These are phyloP conservation scores for Rachicladosporium sp. DNA, from an alignment of 2,329 filamentous ascomycete species.

Conservation along the genomic window DNA sequence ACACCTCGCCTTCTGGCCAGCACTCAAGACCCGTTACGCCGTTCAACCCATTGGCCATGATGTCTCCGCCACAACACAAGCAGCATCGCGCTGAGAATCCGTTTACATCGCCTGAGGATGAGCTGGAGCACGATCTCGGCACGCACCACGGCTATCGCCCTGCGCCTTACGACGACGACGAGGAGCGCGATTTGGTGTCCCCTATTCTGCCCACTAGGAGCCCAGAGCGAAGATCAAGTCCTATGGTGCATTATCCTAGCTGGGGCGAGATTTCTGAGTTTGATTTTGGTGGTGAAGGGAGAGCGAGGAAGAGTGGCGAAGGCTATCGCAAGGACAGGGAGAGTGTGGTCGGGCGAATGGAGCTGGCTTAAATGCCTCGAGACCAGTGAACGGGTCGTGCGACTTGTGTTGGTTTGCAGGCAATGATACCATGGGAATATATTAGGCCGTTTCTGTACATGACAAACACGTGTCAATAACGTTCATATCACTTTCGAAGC, in stretches of 20 bases:
- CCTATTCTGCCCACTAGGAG: slow-evolving; percentile 4
- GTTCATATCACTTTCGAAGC: no score
- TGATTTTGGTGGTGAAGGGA: slow-evolving; percentile 5
- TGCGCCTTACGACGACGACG: slow-evolving; percentile 1
- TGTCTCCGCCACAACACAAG: not conserved
- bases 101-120: slow-evolving; percentile 6
- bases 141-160: not conserved
- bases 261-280: slow-evolving; percentile 7
- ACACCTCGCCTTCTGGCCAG: not conserved
- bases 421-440: no score
- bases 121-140: no score
- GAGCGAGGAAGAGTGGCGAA: slow-evolving; percentile 1
- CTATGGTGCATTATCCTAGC: slow-evolving; percentile 7
- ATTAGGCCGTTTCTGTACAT: no score
- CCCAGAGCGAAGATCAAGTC: slow-evolving; percentile 3
- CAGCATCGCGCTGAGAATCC: slow-evolving; percentile 2
- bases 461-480: no score
- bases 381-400: no score
- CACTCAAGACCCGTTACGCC: slow-evolving; percentile 5
- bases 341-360: slow-evolving; percentile 4
- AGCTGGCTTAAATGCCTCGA: slow-evolving; percentile 4
- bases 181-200: slow-evolving; percentile 5
- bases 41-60: slow-evolving; percentile 7
- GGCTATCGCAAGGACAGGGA: slow-evolving; percentile 3
- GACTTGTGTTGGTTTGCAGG: no score